Conservation (phyloP, 164 flowering plant genomes). For the Echeveria elegans region DNA sequence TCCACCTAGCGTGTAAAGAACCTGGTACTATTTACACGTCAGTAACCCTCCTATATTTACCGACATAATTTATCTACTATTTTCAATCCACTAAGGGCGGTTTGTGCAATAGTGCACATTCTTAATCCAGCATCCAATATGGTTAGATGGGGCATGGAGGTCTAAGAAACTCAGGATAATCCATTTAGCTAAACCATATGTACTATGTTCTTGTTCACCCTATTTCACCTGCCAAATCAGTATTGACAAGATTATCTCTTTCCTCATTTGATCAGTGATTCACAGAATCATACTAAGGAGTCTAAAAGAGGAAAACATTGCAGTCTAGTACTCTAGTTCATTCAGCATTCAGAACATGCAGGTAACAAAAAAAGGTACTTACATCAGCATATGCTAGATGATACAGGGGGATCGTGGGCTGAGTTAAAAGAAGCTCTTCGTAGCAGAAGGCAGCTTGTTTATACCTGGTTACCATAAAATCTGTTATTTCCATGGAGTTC, state of each 20-base stretch:
- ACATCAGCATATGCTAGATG: conserved; percentile 98
- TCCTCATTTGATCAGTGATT: too few species aligned
- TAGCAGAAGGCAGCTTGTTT: conserved; percentile 98
- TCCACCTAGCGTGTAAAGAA: conserved; percentile 91
- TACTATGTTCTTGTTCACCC: background rate
- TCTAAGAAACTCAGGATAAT: background rate
- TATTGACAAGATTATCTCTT: too few species aligned
- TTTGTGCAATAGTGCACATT: background rate
- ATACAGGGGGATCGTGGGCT: conserved; percentile 67
- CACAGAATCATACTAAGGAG: background rate
- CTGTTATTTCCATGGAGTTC: background rate
- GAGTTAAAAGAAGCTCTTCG: conserved; percentile 83
- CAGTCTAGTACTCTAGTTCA: background rate
- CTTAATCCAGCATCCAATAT: background rate
- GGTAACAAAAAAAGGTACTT: conserved; percentile 17
- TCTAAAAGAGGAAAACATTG: background rate
- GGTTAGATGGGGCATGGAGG: background rate
- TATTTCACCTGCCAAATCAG: background rate
- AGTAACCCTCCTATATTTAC: background rate
- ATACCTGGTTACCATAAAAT: conserved; percentile 51
- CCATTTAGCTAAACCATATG: background rate
- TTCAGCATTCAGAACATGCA: background rate
- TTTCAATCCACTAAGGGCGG: too few species aligned
- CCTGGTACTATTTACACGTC: conserved; percentile 29
- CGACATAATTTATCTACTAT: background rate